Percentiles rank a stretch among this genome's conserved stretches.
Evolutionary conservation across 345 rosid species (phyloP).

Genomic region (Rhodamnia argentea): DNA sequence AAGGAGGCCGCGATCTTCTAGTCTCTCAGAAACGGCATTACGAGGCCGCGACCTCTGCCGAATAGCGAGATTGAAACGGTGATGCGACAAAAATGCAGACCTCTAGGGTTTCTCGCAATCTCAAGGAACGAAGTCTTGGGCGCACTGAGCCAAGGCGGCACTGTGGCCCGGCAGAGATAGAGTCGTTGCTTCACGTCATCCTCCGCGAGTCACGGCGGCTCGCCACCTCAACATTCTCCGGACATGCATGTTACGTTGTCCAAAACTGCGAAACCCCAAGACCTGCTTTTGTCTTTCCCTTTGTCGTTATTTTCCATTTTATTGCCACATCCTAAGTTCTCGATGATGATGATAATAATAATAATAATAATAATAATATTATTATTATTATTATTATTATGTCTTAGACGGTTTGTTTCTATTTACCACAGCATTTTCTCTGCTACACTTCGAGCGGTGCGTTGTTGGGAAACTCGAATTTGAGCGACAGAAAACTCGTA

Average conservation of each 20-base stretch:
- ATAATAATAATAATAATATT: too few species aligned
- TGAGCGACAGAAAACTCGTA: too few species aligned
- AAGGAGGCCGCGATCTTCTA: too few species aligned
- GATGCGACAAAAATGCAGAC: too few species aligned
- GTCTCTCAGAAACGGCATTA: too few species aligned
- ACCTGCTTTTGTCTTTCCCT: neutral
- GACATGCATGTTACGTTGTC: neutral
- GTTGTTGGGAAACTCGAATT: too few species aligned
- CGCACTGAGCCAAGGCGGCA: neutral
- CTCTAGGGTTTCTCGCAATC: too few species aligned
- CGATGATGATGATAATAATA: too few species aligned
- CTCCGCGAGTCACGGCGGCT: neutral
- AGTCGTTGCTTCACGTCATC: neutral
- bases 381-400: too few species aligned
- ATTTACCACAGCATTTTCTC: neutral
- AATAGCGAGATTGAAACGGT: too few species aligned
- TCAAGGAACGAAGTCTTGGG: too few species aligned
- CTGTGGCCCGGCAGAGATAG: neutral
- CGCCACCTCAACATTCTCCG: neutral
- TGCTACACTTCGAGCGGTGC: neutral
- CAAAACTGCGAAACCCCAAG: neutral
- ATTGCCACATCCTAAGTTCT: neutral
- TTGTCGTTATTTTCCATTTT: neutral
- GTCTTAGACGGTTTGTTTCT: neutral
- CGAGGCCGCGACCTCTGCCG: too few species aligned